Percentiles rank a stretch among this genome's conserved stretches.
Conservation (phyloP, 768 basidiomycete species). For the Glaciozyma antarctica region DNA sequence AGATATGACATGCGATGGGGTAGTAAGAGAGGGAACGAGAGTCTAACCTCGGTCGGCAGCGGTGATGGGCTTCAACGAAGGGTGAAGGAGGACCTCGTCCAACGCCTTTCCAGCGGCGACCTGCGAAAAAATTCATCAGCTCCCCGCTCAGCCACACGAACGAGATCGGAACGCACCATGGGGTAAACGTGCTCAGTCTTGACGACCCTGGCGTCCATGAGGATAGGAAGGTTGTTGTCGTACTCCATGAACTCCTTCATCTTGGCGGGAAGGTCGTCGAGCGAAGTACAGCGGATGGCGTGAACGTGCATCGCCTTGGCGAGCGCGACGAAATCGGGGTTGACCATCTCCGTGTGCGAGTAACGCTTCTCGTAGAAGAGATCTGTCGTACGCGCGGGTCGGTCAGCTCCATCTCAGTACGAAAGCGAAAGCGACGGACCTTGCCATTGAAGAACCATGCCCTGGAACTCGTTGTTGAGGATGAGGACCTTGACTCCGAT, state of each 20-base stretch:
- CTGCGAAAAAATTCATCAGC: background rate
- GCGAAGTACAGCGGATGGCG: constrained; percentile 62
- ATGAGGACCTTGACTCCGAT: constrained; percentile 75
- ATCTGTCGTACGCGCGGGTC: constrained; percentile 44
- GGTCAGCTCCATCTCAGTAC: background rate
- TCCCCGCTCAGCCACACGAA: background rate
- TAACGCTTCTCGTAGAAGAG: constrained; percentile 96
- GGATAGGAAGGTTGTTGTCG: constrained; percentile 69
- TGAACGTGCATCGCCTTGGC: constrained; percentile 87
- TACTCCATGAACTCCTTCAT: constrained; percentile 99
- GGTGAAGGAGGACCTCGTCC: constrained; percentile 80
- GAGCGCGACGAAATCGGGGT: constrained; percentile 87
- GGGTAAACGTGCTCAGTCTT: constrained; percentile 32
- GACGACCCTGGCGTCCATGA: constrained; percentile 84
- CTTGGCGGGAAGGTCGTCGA: constrained; percentile 74
- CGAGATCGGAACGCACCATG: background rate
- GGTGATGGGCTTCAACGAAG: constrained; percentile 36
- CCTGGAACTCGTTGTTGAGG: constrained; percentile 42
- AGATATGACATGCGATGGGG: too few relatives aligned
- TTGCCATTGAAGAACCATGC: constrained; percentile 99
- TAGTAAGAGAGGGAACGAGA: too few relatives aligned
- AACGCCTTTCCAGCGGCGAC: constrained; percentile 58
- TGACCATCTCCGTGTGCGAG: constrained; percentile 89
- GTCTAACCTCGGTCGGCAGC: too few relatives aligned
- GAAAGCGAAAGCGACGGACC: constrained; percentile 45